Percentiles rank a stretch among this genome's conserved stretches.
These are phyloP conservation scores for Fusarium stilboides DNA, from an alignment of 2,329 filamentous ascomycete genomes.

Conservation along the genomic window DNA sequence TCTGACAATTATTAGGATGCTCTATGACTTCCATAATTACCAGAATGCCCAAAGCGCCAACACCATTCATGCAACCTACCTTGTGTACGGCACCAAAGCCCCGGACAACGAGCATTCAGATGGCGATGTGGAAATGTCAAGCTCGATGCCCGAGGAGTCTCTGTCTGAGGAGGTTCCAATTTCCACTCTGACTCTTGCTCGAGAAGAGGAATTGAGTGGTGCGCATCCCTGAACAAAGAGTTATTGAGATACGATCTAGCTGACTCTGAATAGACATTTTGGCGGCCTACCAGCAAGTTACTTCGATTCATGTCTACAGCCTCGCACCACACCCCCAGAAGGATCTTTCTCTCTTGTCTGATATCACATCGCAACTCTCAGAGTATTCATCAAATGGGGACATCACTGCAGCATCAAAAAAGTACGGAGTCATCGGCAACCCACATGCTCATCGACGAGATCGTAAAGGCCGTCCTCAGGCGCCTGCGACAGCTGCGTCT, in stretches of 20 bases:
- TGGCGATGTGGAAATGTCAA: constrained; percentile 79
- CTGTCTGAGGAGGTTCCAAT: constrained; percentile 67
- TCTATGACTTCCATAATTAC: constrained; percentile 87
- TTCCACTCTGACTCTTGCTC: constrained; percentile 75
- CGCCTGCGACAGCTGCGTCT: constrained; percentile 48
- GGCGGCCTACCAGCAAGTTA: constrained; percentile 78
- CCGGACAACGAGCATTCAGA: constrained; percentile 60
- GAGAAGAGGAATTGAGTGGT: constrained; percentile 80
- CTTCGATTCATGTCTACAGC: constrained; percentile 90
- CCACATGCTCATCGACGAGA: constrained; percentile 71
- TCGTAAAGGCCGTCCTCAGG: constrained; percentile 55
- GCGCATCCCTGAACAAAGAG: background rate
- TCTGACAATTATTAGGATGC: constrained; percentile 73
- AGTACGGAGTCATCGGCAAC: constrained; percentile 84
- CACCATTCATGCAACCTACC: constrained; percentile 91
- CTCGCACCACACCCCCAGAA: constrained; percentile 78
- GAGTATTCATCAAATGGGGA: constrained; percentile 71
- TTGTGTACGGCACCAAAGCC: constrained; percentile 80
- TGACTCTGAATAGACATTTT: constrained; percentile 69
- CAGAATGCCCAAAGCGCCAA: constrained; percentile 87
- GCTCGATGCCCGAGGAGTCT: constrained; percentile 71
- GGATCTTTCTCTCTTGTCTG: constrained; percentile 79
- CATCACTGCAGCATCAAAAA: constrained; percentile 69
- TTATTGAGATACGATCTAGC: background rate
- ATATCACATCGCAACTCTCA: constrained; percentile 76